Evolutionary conservation across 768 basidiomycete species (phyloP).

Genomic region (Hemileccinum rubropunctum): DNA sequence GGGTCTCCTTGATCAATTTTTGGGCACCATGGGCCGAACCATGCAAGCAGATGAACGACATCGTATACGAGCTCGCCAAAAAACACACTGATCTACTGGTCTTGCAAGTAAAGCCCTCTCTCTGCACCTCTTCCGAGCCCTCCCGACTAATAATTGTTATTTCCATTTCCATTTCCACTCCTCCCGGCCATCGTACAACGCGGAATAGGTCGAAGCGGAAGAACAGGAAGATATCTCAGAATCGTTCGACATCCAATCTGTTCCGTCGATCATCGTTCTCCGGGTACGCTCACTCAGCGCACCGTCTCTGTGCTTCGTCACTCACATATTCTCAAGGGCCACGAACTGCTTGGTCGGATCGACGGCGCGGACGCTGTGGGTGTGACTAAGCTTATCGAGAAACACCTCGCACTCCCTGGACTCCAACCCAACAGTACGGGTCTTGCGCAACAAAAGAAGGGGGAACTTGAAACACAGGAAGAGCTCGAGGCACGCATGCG

Average conservation of each 20-base stretch:
- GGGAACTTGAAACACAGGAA: conserved; percentile 48
- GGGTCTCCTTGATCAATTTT: conserved; percentile 88
- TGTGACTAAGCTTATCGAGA: conserved; percentile 60
- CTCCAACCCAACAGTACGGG: neutral
- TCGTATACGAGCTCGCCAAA: conserved; percentile 70
- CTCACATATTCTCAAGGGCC: conserved; percentile 56
- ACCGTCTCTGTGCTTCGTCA: neutral
- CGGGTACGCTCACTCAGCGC: conserved; percentile 45
- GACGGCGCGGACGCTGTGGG: conserved; percentile 73
- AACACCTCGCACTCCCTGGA: conserved; percentile 41
- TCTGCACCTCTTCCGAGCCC: neutral
- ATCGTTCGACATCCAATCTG: conserved; percentile 87
- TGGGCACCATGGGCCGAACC: conserved; percentile 94
- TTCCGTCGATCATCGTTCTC: conserved; percentile 82
- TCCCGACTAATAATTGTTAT: conserved; percentile 1
- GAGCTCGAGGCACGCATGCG: conserved; percentile 64
- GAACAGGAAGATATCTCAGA: conserved; percentile 79
- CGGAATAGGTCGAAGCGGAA: conserved; percentile 76
- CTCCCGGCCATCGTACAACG: neutral
- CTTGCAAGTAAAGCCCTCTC: conserved; percentile 57
- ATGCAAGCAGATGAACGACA: conserved; percentile 85
- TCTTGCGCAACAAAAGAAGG: conserved; percentile 34
- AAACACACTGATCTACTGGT: conserved; percentile 70
- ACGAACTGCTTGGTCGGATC: conserved; percentile 76
- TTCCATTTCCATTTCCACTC: neutral